phyloP scores from a whole-genome alignment of 192 early-diverging fungal species.

The Lunasporangiospora selenospora region DNA sequence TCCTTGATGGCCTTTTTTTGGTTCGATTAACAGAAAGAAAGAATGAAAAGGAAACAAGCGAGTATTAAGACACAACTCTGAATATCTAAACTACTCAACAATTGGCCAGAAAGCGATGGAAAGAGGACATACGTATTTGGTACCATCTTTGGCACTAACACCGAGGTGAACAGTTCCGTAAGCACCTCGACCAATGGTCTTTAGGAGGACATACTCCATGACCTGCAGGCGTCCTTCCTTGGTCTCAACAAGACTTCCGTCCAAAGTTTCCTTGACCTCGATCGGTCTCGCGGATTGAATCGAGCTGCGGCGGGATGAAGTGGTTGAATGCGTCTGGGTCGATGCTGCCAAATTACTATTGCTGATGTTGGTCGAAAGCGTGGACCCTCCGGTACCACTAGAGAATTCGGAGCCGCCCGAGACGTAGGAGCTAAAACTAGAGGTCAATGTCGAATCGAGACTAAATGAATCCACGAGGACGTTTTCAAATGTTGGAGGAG shows the following conservation, averaged over 20 bases:
- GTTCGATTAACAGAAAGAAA: too few species aligned
- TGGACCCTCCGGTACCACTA: too few species aligned
- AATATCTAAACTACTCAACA: too few species aligned
- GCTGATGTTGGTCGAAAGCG: background rate
- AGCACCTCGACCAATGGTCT: slow-evolving; percentile 80
- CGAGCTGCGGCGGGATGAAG: background rate
- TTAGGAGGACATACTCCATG: slow-evolving; percentile 79
- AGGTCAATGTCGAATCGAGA: too few species aligned
- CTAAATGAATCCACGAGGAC: background rate
- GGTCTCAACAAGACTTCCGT: slow-evolving; percentile 69
- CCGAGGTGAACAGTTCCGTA: slow-evolving; percentile 86
- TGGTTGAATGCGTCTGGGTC: background rate
- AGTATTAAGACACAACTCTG: too few species aligned
- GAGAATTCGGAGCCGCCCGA: too few species aligned
- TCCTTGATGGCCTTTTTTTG: slow-evolving; percentile 85
- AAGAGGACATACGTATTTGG: slow-evolving; percentile 57
- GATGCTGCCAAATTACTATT: background rate
- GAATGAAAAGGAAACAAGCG: too few species aligned
- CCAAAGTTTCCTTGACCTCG: slow-evolving; percentile 5
- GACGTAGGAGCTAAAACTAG: too few species aligned
- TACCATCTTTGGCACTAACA: slow-evolving; percentile 54
- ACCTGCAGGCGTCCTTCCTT: slow-evolving; percentile 71
- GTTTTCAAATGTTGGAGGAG: background rate
- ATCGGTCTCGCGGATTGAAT: background rate
- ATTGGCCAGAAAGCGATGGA: too few species aligned